phyloP scores from a whole-genome alignment of 2,329 filamentous ascomycete species.

The Didymella arachidicola region DNA sequence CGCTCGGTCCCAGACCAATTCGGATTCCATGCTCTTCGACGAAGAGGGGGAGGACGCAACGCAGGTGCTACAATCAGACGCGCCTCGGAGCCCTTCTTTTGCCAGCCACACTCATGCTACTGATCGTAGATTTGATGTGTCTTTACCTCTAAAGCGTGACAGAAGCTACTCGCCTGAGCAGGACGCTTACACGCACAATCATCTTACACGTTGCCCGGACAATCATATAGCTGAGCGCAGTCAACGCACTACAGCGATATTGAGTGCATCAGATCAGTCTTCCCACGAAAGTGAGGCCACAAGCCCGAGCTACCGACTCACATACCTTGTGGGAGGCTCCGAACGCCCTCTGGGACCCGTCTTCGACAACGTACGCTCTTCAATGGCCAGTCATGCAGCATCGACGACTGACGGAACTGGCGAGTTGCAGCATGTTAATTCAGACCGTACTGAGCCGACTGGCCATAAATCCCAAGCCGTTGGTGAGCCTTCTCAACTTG shows the following conservation, averaged over 20 bases:
- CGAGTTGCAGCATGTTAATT: constrained; percentile 24
- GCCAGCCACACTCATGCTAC: background rate
- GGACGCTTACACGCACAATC: constrained; percentile 8
- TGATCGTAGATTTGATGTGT: background rate
- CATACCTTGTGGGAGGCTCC: constrained; percentile 25
- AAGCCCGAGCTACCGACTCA: constrained; percentile 26
- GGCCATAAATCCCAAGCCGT: constrained; percentile 5
- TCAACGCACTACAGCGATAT: background rate
- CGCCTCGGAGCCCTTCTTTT: background rate
- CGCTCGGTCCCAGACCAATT: constrained; percentile 30
- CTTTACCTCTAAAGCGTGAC: background rate
- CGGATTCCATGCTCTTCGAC: constrained; percentile 50
- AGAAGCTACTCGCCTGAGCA: constrained; percentile 11
- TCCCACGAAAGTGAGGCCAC: constrained; percentile 13
- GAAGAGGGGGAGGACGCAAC: constrained; percentile 28
- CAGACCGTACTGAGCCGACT: constrained; percentile 4
- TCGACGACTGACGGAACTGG: constrained; percentile 21
- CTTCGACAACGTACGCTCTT: constrained; percentile 24
- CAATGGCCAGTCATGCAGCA: constrained; percentile 11
- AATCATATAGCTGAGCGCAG: background rate
- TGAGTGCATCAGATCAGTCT: background rate
- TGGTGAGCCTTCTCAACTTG: background rate
- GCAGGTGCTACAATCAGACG: constrained; percentile 2
- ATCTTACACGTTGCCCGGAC: background rate
- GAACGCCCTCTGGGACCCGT: constrained; percentile 31